Conservation (phyloP, 2,329 filamentous ascomycete species). For the Curvularia verruculosa region DNA sequence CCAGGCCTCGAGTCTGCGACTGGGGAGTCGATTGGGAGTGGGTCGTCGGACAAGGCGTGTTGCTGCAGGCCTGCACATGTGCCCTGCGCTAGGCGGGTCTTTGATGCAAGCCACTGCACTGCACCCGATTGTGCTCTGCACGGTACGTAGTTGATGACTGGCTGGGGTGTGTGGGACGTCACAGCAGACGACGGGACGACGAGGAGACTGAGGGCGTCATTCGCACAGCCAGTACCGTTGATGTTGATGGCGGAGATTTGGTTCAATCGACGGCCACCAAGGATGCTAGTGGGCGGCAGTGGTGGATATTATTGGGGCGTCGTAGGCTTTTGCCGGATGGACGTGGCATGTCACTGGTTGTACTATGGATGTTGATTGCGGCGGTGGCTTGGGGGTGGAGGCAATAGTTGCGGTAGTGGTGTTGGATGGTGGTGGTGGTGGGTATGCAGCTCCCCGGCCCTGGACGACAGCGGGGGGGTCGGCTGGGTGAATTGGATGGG, state of each 20-base stretch:
- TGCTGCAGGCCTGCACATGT: slow-evolving; percentile 20
- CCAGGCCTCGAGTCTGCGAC: slow-evolving; percentile 17
- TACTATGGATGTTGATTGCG: neutral
- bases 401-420: neutral
- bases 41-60: neutral
- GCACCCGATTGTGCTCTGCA: slow-evolving; percentile 13
- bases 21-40: slow-evolving; percentile 13
- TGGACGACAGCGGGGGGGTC: slow-evolving; percentile 1
- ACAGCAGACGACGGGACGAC: neutral
- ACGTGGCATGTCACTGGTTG: neutral
- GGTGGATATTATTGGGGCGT: neutral
- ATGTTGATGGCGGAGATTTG: slow-evolving; percentile 1
- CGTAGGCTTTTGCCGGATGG: neutral
- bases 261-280: slow-evolving; percentile 1
- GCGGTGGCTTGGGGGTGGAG: neutral
- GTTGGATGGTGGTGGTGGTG: neutral
- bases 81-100: slow-evolving; percentile 30
- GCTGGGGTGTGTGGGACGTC: slow-evolving; percentile 13
- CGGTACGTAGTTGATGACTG: too few species aligned
- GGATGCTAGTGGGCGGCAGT: slow-evolving; percentile 1
- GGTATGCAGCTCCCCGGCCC: too few species aligned
- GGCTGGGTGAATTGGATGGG: slow-evolving; percentile 22
- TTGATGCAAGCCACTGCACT: slow-evolving; percentile 29
- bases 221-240: too few species aligned
- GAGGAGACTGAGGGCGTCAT: neutral